Conservation (phyloP, 2,329 filamentous ascomycete genomes). For the Colletotrichum liriopes region DNA sequence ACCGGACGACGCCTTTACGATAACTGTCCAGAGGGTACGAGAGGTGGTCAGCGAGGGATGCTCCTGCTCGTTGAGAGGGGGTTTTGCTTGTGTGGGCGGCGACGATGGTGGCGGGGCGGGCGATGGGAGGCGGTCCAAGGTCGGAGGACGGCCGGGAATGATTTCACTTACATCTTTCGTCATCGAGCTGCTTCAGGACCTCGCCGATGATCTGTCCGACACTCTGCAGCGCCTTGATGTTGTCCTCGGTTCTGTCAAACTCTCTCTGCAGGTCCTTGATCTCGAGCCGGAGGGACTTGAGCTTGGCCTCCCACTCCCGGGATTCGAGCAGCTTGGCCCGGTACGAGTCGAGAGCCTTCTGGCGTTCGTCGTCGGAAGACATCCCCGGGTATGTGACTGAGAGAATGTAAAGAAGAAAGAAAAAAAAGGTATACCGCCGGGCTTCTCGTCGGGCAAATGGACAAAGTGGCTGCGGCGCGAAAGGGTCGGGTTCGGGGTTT, state of each 20-base stretch:
- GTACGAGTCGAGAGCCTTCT: conserved; percentile 83
- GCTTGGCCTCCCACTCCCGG: conserved; percentile 98
- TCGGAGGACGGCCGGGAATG: conserved; percentile 5
- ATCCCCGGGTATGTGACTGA: conserved; percentile 51
- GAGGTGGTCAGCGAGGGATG: conserved; percentile 2
- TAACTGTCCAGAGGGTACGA: conserved; percentile 72
- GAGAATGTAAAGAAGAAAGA: background rate
- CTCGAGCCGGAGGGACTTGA: conserved; percentile 93
- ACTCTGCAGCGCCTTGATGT: conserved; percentile 99
- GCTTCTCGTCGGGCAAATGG: conserved; percentile 11
- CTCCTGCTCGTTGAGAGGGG: background rate
- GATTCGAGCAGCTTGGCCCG: conserved; percentile 91
- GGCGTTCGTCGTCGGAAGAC: conserved; percentile 72
- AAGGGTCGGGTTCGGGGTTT: conserved; percentile 6
- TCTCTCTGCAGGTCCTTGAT: conserved; percentile 97
- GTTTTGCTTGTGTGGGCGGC: background rate
- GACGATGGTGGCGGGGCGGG: conserved; percentile 1
- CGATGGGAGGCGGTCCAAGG: background rate
- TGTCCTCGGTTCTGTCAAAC: conserved; percentile 97
- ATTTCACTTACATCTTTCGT: conserved; percentile 88
- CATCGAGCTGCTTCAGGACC: conserved; percentile 98
- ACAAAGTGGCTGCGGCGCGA: background rate
- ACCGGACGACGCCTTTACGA: conserved; percentile 97
- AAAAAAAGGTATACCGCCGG: background rate
- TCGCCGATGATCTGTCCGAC: conserved; percentile 99